Base-by-base conservation (phyloP, 805 yeast species). In the Barnettozyma botsteinii region DNA sequence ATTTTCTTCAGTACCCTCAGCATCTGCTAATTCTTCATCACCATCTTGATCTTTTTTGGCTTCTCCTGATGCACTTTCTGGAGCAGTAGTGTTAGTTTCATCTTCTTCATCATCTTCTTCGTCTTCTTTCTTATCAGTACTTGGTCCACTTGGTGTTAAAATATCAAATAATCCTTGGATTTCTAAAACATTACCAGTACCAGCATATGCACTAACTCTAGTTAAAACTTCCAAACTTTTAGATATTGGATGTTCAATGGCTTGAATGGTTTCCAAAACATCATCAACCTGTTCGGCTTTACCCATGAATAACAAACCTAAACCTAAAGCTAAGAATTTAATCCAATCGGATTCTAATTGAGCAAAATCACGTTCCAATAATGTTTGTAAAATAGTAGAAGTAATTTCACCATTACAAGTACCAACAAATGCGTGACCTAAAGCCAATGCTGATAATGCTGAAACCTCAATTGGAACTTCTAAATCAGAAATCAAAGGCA, bases 181-280 rank as follows among this genome's bases (percentile, higher is more conserved):
- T 67, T 89, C 93, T 47, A 93, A 73, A 24, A 93, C 98, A 60
- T 93, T 93, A 51, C 98, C 98, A 29, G 98, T 87, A 47, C 98
- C 98, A 10, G 96, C 94, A 66, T 84, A 89, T 4, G 98, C 95
- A 67, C 97, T 85, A 38, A 89, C 83, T 47, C 83, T 87, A 25
- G 94, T 88, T 56, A 93, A 71, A 13, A 88, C 93, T 62, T 86
- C 93, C 57, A 89, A 77, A 33, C 94, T 84, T 51, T 85, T 81
- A 21, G 93, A 80, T 56, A 93, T 81, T 30, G 97, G 97, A 59
- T 91, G 97, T 51, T 88, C 96, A 55, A 93, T 84, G 13, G 98
- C 98, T 60, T 82, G 85, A 47, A 93, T 80, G 1, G 97, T 86
- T 60, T 91, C 98, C 47, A 91, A 67, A 17, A 88, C 96, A 64